These are phyloP conservation scores for Apiospora kogelbergensis DNA, from an alignment of 2,329 filamentous ascomycete species.

Conservation along the genomic window DNA sequence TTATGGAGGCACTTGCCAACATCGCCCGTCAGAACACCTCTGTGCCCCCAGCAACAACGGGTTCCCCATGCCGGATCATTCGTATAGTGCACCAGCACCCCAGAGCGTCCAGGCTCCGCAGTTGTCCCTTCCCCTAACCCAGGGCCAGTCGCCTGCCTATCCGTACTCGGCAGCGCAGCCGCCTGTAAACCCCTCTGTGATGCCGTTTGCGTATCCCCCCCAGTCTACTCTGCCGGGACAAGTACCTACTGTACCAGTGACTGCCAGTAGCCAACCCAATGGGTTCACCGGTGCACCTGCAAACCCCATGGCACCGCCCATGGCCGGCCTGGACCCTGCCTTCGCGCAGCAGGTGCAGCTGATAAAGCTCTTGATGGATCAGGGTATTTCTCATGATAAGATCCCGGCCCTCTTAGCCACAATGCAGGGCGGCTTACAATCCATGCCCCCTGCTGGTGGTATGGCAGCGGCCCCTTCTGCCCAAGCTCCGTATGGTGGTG, in stretches of 20 bases:
- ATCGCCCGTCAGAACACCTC: conserved; percentile 73
- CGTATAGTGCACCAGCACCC: conserved; percentile 28
- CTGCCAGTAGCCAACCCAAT: conserved; percentile 38
- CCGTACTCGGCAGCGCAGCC: conserved; percentile 47
- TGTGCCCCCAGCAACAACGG: conserved; percentile 42
- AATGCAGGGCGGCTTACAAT: conserved; percentile 41
- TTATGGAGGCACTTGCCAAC: conserved; percentile 77
- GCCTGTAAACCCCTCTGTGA: conserved; percentile 57
- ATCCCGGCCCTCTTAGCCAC: conserved; percentile 61
- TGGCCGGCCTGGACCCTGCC: conserved; percentile 48
- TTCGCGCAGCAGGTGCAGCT: conserved; percentile 72
- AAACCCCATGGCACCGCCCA: conserved; percentile 35
- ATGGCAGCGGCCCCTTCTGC: conserved; percentile 38
- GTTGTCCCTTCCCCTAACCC: conserved; percentile 23
- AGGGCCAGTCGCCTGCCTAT: conserved; percentile 31
- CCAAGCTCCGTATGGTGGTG: conserved; percentile 41
- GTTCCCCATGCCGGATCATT: conserved; percentile 44
- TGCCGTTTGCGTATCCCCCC: conserved; percentile 48
- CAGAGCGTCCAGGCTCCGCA: conserved; percentile 24
- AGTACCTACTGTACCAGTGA: conserved; percentile 28
- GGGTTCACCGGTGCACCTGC: conserved; percentile 35
- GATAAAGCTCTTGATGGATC: conserved; percentile 72
- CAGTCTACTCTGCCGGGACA: conserved; percentile 36
- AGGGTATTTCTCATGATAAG: conserved; percentile 76
- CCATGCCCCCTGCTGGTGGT: conserved; percentile 31